Base-by-base conservation (phyloP, 2,329 filamentous ascomycete species). In the Metarhizium rileyi region DNA sequence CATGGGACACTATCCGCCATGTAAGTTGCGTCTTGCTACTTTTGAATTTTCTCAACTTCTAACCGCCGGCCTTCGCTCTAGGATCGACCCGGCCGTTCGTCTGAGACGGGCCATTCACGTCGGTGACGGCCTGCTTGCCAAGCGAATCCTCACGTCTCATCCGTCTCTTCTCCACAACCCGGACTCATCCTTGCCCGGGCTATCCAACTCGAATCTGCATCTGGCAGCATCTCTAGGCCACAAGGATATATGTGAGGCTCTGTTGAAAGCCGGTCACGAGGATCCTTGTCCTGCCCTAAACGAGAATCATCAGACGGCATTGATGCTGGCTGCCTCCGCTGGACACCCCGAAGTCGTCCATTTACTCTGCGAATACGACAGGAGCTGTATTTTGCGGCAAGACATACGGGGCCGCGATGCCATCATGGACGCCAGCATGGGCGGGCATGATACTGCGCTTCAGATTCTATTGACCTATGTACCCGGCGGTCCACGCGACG, bases 121-220 rank as follows among this genome's bases (percentile, higher is more conserved):
- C 60, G 83, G 86, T 65, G 85, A 91, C 66, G 67, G 72, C 47
- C 71, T 81, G 50, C 84, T 95, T 55, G 84, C 90, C 57, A 71
- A 77, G 57, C 86, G 89, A 63, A 90, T 95, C 63, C 74, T 94
- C 56, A 78, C 76, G 55, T 83, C 83, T 52, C 82, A 91, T 61
- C 86, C 85, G 0, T 63, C 70, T 18, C 78, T 85, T 54, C 73
- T 95, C 26, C 83, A 84, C 61, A 95, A 95, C 62, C 87, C 89
- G 2, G 87, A 95, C 66, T 78, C 80, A 58, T 78, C 81, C 4
- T 75, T 82, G 53, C 61, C 66, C 8, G 80, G 78, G 46, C 82
- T 87, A 56, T 86, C 85, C 64, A 93, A 94, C 70, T 91, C 88
- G 2, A 89, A 82, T 55, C 76, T 95, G 36, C 89, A 95, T 65